Evolutionary conservation across 2,329 filamentous ascomycete species (phyloP).

Genomic region (Penicillium hordei): DNA sequence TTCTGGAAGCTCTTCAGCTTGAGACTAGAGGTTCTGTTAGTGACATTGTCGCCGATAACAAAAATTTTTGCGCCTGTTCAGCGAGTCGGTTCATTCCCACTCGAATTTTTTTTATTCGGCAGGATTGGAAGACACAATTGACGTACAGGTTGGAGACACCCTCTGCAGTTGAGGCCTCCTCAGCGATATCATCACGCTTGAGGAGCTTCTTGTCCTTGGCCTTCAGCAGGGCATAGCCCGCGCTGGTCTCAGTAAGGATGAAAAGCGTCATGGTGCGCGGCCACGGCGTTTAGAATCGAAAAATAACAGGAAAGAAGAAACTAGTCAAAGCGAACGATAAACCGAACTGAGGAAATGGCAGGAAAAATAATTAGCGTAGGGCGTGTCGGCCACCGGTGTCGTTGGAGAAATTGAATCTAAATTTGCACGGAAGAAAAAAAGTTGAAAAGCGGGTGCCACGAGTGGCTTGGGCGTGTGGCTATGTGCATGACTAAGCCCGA

Average conservation of each 20-base stretch:
- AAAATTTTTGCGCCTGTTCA: conserved; percentile 28
- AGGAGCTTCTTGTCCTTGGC: conserved; percentile 97
- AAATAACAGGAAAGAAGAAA: conserved; percentile 17
- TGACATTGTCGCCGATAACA: conserved; percentile 17
- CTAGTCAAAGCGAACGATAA: conserved; percentile 10
- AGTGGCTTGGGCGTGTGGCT: conserved; percentile 28
- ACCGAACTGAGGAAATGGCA: conserved; percentile 19
- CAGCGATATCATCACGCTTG: conserved; percentile 76
- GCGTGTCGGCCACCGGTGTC: conserved; percentile 37
- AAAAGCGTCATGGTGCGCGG: conserved; percentile 74
- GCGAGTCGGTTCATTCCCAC: conserved; percentile 6
- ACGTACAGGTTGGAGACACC: conserved; percentile 82
- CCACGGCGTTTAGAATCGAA: conserved; percentile 30
- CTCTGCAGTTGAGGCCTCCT: conserved; percentile 75
- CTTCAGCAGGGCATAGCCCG: conserved; percentile 98
- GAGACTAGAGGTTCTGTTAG: conserved; percentile 56
- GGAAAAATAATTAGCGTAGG: conserved; percentile 28
- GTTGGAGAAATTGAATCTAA: conserved; percentile 35
- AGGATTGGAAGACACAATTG: conserved; percentile 8
- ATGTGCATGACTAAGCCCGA: conserved; percentile 34
- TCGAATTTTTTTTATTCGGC: conserved; percentile 9
- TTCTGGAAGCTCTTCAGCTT: conserved; percentile 98
- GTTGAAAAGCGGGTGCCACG: conserved; percentile 36
- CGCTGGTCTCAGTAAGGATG: conserved; percentile 90
- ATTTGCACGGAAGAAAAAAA: conserved; percentile 38